A percentile compares a stretch with the other conserved stretches of the same genome.
These are phyloP conservation scores for Phyllosticta citribraziliensis DNA, from an alignment of 2,329 filamentous ascomycete genomes.

Conservation along the genomic window DNA sequence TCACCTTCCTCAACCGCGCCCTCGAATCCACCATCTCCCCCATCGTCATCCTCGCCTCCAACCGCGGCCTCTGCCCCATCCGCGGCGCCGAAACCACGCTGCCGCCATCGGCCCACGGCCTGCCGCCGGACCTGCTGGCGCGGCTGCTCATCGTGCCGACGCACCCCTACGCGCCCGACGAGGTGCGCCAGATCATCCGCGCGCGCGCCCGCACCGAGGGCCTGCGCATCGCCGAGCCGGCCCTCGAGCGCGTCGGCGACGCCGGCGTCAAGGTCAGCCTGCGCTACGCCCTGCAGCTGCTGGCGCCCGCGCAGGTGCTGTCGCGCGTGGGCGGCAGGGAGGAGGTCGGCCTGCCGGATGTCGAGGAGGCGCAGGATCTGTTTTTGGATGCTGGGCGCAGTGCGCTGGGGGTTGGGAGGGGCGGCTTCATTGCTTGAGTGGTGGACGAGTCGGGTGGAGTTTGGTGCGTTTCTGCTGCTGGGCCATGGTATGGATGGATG, in stretches of 20 bases:
- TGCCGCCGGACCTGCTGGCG: constrained; percentile 86
- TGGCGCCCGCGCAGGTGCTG: constrained; percentile 84
- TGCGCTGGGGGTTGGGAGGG: constrained; percentile 25
- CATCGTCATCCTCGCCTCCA: constrained; percentile 94
- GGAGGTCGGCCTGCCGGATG: constrained; percentile 45
- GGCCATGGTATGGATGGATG: no score
- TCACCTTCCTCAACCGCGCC: constrained; percentile 98
- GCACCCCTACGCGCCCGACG: constrained; percentile 73
- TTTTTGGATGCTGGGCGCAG: constrained; percentile 42
- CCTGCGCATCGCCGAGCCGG: constrained; percentile 67
- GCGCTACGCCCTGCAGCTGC: constrained; percentile 83
- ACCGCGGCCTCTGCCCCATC: constrained; percentile 88
- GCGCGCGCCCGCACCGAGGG: constrained; percentile 75
- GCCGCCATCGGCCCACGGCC: constrained; percentile 68
- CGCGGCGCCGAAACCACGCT: constrained; percentile 60
- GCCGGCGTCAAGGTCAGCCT: constrained; percentile 84
- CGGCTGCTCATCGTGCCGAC: constrained; percentile 95
- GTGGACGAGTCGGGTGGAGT: no score
- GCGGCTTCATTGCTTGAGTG: constrained; percentile 26
- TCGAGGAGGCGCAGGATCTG: constrained; percentile 39
- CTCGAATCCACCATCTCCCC: constrained; percentile 90
- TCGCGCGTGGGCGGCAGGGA: constrained; percentile 55
- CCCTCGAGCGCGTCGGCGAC: constrained; percentile 76
- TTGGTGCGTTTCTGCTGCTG: no score
- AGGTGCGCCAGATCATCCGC: constrained; percentile 87